These are phyloP conservation scores for Yarrowia sp. DNA, from an alignment of 805 yeast species.

Conservation along the genomic window DNA sequence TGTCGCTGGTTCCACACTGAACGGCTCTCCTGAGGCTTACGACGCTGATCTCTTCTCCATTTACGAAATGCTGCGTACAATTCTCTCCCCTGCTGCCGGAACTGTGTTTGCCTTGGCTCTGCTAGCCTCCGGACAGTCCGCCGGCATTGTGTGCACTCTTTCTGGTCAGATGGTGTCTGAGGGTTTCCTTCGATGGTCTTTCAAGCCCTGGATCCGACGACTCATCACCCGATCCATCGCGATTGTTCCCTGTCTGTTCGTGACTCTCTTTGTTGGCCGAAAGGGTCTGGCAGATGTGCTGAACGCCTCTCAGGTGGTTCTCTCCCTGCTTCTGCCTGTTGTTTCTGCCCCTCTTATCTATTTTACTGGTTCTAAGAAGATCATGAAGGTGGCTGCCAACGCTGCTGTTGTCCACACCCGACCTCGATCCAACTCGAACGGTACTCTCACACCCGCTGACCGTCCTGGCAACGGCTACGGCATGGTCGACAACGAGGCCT, in stretches of 20 bases:
- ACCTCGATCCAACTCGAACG: slow-evolving; percentile 15
- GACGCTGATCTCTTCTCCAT: slow-evolving; percentile 82
- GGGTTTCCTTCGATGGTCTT: slow-evolving; percentile 77
- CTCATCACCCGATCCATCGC: slow-evolving; percentile 79
- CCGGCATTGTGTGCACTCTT: slow-evolving; percentile 89
- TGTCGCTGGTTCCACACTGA: slow-evolving; percentile 85
- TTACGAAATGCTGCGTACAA: slow-evolving; percentile 62
- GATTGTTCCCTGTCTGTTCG: slow-evolving; percentile 76
- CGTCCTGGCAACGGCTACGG: slow-evolving; percentile 5
- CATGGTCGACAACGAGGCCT: slow-evolving; percentile 8
- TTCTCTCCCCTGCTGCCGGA: slow-evolving; percentile 83
- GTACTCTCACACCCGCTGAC: slow-evolving; percentile 19
- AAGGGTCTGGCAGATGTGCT: slow-evolving; percentile 69
- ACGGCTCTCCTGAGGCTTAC: slow-evolving; percentile 55
- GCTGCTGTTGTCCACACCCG: slow-evolving; percentile 7
- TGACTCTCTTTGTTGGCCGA: slow-evolving; percentile 70
- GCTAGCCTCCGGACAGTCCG: slow-evolving; percentile 88
- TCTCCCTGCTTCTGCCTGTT: slow-evolving; percentile 75
- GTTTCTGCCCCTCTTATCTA: slow-evolving; percentile 85
- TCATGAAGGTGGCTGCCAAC: slow-evolving; percentile 48
- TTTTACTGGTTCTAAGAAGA: slow-evolving; percentile 66
- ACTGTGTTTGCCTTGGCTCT: slow-evolving; percentile 84
- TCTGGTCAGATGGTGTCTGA: slow-evolving; percentile 94
- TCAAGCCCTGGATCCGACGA: slow-evolving; percentile 79
- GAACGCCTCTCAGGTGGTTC: slow-evolving; percentile 78